Evolutionary conservation across 2,329 filamentous ascomycete genomes (phyloP), one percentile per base, ranked within the genome.

Genomic region (Fusarium agapanthi): DNA sequence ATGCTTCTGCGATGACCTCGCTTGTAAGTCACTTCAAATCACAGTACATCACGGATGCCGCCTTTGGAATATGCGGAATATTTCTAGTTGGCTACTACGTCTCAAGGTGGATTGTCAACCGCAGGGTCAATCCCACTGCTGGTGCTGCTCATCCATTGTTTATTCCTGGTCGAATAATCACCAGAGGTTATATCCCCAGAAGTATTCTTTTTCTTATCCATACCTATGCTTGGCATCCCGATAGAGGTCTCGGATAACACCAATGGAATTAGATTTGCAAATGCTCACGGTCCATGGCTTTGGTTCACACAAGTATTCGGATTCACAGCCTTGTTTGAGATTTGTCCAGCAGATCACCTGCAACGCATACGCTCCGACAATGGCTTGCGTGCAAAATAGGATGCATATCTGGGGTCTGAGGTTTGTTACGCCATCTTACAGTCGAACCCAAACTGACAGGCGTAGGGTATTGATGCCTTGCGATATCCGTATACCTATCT

Each of bases 211-310:
- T 76, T 84, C 84, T 2, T 93, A 94, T 77, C 90, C 91, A 0
- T 94, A 94, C 78, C 86, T 95, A 84, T 91, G 50, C 89, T 90
- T 32, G 92, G 92, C 2, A 84, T 93, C 44, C 92, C 92, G 0
- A 85, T 94, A 30, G 87, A 87, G n/a, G 90, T 88, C 79, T 82
- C 83, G 56, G 91, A 90, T 11, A 82, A 82, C 45, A 81, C 84
- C n/a, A 87, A 86, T 50, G 86, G 86, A 15, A 83, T 92, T 69
- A 77, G 93, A 38, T 91, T 90, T 5, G 80, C 81, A 12, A 83
- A 83, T 34, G 61, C 75, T 30, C 55, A 75, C 24, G 62, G 70
- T 20, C 57, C 66, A 24, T 57, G 58, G 13, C 62, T 65, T 15
- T 71, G 79, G 63, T 66, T 72, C 30, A 77, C 76, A 14, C 81